Base-by-base conservation (phyloP, 768 basidiomycete genomes). In the Porphyrellus cyaneotinctus region DNA sequence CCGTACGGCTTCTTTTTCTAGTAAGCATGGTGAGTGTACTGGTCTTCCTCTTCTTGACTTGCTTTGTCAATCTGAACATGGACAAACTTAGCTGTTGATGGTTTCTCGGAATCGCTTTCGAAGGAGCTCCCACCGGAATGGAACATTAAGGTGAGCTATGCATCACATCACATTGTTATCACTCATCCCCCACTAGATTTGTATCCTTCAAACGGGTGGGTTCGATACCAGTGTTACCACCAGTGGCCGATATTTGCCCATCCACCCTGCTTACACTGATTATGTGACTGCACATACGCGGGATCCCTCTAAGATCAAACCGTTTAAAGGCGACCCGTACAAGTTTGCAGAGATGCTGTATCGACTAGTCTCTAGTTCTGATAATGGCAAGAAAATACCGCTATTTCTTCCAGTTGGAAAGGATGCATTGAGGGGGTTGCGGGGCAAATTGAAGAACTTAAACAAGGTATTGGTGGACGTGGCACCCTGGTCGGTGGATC, bases 201-300 rank as follows among this genome's bases (percentile, higher is more conserved):
- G 59, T 24, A 52, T 61, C 48, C 28, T 65, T 23, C 44, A 61
- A 46, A 49, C 56, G 0, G 65, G 60, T 9, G 39, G 17, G 0
- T 67, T 67, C 37, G 47, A 54, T 35, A 52, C 62, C 17, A 54
- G 61, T 13, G 41, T 31, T 3, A 4, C 56, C 28, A 24, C 49
- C 2, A 13, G 41, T n/a, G 43, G 17, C 22, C 10, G 31, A n/a
- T 6, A 56, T 6, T 43, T 56, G 12, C 51, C 58, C 2, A 4
- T 8, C 6, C 52, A 59, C 24, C 52, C 63, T 1, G 57, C 49
- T 3, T 56, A 58, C 30, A 31, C 46, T 10, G 42, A 54, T n/a
- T 43, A 47, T 14, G n/a, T 52, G 9, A 46, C 38, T 15, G 18
- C 37, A 11, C 18, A 43, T 1, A 1, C 52, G 10, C 47, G 46